A percentile compares a stretch with the other conserved stretches of the same genome.
These are phyloP conservation scores for Cordyceps tenuipes DNA, from an alignment of 2,329 filamentous ascomycete species.

Conservation along the genomic window DNA sequence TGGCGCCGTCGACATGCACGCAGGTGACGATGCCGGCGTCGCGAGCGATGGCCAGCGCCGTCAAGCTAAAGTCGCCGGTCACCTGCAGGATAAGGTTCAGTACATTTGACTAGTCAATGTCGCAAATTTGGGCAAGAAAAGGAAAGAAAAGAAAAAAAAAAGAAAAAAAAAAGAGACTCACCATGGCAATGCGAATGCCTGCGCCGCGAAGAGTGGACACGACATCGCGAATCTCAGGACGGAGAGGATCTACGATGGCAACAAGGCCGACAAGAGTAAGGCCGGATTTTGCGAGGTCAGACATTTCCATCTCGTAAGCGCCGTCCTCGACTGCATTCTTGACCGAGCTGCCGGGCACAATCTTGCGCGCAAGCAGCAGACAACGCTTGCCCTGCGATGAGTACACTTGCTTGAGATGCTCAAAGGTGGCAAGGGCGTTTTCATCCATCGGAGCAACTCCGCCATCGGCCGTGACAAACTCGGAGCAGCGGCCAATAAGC, in stretches of 20 bases:
- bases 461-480: conserved; percentile 48
- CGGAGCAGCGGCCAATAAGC: conserved; percentile 54
- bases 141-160: too few species aligned
- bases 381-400: conserved; percentile 61
- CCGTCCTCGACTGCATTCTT: conserved; percentile 33
- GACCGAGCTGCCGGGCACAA: conserved; percentile 34
- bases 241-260: conserved; percentile 70
- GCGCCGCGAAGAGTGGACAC: conserved; percentile 59
- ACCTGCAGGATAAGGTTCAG: conserved; percentile 33
- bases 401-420: conserved; percentile 58
- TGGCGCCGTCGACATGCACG: conserved; percentile 43
- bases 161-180: conserved; percentile 19
- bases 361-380: conserved; percentile 56
- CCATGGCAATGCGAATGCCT: conserved; percentile 72
- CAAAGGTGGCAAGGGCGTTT: conserved; percentile 37
- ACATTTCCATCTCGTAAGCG: conserved; percentile 45
- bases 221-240: conserved; percentile 61
- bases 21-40: conserved; percentile 64
- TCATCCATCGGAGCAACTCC: conserved; percentile 41
- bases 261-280: conserved; percentile 66
- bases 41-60: conserved; percentile 62
- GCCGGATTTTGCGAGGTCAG: conserved; percentile 43
- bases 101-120: neutral
- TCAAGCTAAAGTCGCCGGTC: conserved; percentile 70
- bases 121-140: too few species aligned